These are phyloP conservation scores for Auriscalpium vulgare DNA, from an alignment of 768 basidiomycete species.

Conservation along the genomic window DNA sequence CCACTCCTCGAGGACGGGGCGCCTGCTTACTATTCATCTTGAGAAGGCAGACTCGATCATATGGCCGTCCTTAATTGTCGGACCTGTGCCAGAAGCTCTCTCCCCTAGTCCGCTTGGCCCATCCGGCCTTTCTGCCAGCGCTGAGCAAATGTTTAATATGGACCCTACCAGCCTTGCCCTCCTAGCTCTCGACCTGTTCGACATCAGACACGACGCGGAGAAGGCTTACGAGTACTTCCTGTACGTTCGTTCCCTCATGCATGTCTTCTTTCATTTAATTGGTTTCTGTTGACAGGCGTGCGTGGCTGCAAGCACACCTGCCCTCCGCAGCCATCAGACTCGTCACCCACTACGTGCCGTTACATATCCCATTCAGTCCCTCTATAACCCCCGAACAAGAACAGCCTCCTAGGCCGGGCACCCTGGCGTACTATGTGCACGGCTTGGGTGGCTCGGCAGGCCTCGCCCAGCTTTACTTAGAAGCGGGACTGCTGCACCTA, in stretches of 20 bases:
- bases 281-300: constrained; percentile 41
- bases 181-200: constrained; percentile 60
- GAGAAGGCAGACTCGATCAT: constrained; percentile 76
- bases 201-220: constrained; percentile 67
- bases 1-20: constrained; percentile 46
- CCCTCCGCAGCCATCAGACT: constrained; percentile 75
- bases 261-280: background rate
- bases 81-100: constrained; percentile 58
- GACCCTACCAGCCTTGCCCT: constrained; percentile 76
- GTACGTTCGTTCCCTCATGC: constrained; percentile 33
- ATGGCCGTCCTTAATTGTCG: constrained; percentile 76
- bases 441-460: constrained; percentile 60
- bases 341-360: constrained; percentile 63
- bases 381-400: constrained; percentile 14
- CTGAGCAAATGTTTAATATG: constrained; percentile 69
- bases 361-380: constrained; percentile 29
- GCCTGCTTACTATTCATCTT: constrained; percentile 69
- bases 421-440: constrained; percentile 51
- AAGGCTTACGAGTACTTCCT: constrained; percentile 78
- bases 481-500: constrained; percentile 73
- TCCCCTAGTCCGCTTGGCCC: constrained; percentile 45
- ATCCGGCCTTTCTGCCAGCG: constrained; percentile 43
- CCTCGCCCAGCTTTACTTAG: constrained; percentile 68
- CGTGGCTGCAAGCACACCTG: constrained; percentile 72
- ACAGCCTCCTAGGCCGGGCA: constrained; percentile 41